Conservation (phyloP, 140 eudicot species). For the Artemisia princeps region DNA sequence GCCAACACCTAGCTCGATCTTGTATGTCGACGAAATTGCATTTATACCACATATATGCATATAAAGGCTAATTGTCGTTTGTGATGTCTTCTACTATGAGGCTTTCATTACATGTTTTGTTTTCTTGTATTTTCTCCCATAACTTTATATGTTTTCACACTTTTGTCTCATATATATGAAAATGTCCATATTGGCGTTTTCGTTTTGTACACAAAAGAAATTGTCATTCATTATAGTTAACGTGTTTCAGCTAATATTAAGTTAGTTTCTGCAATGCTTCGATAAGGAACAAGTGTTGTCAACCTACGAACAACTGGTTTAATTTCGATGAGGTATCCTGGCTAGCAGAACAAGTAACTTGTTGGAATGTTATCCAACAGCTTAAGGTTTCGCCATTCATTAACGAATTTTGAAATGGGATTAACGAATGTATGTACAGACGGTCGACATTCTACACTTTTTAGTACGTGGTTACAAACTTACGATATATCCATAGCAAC, state of each 20-base stretch:
- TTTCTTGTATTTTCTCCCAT: background rate
- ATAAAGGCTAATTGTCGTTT: slow-evolving; percentile 19
- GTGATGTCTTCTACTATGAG: slow-evolving; percentile 4
- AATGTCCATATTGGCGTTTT: slow-evolving; percentile 2
- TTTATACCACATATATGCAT: slow-evolving; percentile 15
- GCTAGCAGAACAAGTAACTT: background rate
- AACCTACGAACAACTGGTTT: too few relatives aligned
- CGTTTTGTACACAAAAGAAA: background rate
- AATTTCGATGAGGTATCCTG: background rate
- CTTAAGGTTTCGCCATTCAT: background rate
- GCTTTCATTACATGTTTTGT: slow-evolving; percentile 6
- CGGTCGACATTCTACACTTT: background rate
- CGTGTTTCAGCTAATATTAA: too few relatives aligned
- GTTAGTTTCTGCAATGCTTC: too few relatives aligned
- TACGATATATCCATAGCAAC: background rate
- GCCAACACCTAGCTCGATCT: background rate
- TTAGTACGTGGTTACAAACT: background rate
- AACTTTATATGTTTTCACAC: slow-evolving; percentile 10
- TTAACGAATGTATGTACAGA: background rate
- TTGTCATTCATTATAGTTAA: too few relatives aligned
- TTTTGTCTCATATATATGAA: slow-evolving; percentile 13
- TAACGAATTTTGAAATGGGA: background rate
- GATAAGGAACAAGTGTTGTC: too few relatives aligned
- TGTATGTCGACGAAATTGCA: slow-evolving; percentile 16
- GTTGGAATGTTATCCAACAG: background rate